Conservation (phyloP, 345 rosid species). For the Eucalyptus grandis region DNA sequence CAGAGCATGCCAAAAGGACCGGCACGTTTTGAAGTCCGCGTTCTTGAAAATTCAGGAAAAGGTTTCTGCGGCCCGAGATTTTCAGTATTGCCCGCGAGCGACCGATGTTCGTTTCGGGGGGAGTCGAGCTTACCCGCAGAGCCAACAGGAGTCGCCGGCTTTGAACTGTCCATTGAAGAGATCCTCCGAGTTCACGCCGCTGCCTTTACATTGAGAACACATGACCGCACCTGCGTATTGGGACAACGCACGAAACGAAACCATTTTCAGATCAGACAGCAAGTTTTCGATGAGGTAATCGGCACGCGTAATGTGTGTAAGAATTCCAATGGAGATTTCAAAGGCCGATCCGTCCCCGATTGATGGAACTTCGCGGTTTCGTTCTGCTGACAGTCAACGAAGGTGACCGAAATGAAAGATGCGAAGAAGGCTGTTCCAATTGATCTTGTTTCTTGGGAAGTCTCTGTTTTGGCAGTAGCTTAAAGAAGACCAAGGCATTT, state of each 20-base stretch:
- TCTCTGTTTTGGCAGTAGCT: neutral
- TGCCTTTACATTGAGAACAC: constrained; percentile 56
- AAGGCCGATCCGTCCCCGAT: neutral
- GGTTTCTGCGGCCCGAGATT: neutral
- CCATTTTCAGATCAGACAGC: neutral
- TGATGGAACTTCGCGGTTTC: neutral
- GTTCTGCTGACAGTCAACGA: neutral
- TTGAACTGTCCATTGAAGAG: constrained; percentile 39
- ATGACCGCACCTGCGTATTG: constrained; percentile 21
- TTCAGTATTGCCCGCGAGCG: neutral
- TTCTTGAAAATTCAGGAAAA: neutral
- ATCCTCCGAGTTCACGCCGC: constrained; percentile 43
- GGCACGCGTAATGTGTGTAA: neutral
- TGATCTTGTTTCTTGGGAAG: neutral
- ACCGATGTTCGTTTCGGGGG: neutral
- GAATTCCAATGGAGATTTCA: neutral
- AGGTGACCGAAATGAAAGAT: neutral
- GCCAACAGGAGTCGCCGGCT: constrained; percentile 52
- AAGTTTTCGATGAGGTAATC: neutral
- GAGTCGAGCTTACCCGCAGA: constrained; percentile 28
- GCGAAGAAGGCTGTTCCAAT: neutral
- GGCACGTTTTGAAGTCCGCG: neutral
- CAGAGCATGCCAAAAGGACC: neutral
- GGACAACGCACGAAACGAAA: neutral
- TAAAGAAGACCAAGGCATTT: no score